A percentile compares a stretch with the other conserved stretches of the same genome.
Evolutionary conservation across 1,284 basidiomycete genomes (phyloP).

Genomic region (Volvariella surrecta): DNA sequence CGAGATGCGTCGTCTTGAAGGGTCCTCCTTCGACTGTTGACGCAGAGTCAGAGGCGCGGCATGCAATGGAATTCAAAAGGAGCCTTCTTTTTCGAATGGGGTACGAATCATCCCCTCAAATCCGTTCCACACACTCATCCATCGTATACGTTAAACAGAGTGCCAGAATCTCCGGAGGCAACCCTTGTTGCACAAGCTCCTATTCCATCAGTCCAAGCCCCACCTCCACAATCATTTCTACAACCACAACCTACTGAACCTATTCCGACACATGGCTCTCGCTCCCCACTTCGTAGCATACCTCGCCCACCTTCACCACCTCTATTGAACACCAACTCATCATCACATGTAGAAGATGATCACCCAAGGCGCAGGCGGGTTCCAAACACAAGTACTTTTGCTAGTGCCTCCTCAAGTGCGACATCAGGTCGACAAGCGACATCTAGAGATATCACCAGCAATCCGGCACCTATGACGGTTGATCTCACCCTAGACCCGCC

Average conservation of each 20-base stretch:
- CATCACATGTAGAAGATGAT: constrained; percentile 32
- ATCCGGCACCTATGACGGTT: too few relatives aligned
- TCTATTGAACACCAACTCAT: constrained; percentile 8
- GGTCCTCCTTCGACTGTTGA: constrained; percentile 38
- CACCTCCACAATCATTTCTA: constrained; percentile 9
- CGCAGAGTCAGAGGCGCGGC: constrained; percentile 47
- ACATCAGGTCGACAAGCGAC: too few relatives aligned
- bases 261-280: constrained; percentile 7
- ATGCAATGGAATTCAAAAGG: constrained; percentile 44
- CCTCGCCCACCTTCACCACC: constrained; percentile 25
- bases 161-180: constrained; percentile 11
- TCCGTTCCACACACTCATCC: not conserved
- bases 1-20: constrained; percentile 45
- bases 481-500: too few relatives aligned
- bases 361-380: constrained; percentile 29
- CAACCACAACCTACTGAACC: constrained; percentile 6
- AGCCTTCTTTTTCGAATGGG: constrained; percentile 50
- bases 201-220: constrained; percentile 8
- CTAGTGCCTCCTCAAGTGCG: not conserved
- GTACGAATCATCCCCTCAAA: constrained; percentile 29
- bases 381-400: constrained; percentile 13
- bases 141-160: constrained; percentile 8
- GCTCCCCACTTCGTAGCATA: constrained; percentile 36
- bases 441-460: too few relatives aligned
- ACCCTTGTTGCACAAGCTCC: constrained; percentile 12